Evolutionary conservation across 169 alveolate species (phyloP), one percentile per base, ranked within the genome.

Genomic region (Theileria orientalis): DNA sequence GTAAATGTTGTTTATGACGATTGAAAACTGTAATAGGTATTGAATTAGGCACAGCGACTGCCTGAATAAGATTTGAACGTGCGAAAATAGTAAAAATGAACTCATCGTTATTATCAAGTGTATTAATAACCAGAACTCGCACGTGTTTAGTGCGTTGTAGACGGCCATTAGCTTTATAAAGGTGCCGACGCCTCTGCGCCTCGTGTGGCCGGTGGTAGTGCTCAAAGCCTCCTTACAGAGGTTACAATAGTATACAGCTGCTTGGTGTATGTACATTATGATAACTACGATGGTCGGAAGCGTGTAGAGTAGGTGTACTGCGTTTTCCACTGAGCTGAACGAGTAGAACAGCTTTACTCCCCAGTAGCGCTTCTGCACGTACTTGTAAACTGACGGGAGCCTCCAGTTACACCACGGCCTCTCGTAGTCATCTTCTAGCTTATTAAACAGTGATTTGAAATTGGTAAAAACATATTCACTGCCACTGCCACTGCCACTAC

Each of bases 321-420:
- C 19, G 25, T 49, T 2, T 1, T 49, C 25, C 1, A 2, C 3
- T 49, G 60, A 49, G 60, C 25, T 33, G n/a, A 49, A 49, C 13
- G 60, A 49, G 25, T 86, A 85, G 56, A 89, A 69, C 47, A 89
- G 72, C 3, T 72, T 30, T 16, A 89, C 86, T 37, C 69, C 78
- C 94, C 94, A 89, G 62, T 89, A 89, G 29, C 84, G 46, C 16
- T 67, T 35, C 51, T 89, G 94, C 37, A 89, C 88, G 52, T 62
- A 83, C 21, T 42, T 76, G 62, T 89, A 89, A n/a, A 75, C 30
- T 47, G 68, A 61, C 25, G 91, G 91, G 29, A 78, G 47, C 14
- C 19, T 66, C 40, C 64, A 42, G 47, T 69, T 42, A 54, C 93
- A 87, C 93, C 93, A 87, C 19, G 88, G 86, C 63, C 91, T 84